These are phyloP conservation scores for Agastache rugosa DNA, from an alignment of 257 asterid species.

Conservation along the genomic window DNA sequence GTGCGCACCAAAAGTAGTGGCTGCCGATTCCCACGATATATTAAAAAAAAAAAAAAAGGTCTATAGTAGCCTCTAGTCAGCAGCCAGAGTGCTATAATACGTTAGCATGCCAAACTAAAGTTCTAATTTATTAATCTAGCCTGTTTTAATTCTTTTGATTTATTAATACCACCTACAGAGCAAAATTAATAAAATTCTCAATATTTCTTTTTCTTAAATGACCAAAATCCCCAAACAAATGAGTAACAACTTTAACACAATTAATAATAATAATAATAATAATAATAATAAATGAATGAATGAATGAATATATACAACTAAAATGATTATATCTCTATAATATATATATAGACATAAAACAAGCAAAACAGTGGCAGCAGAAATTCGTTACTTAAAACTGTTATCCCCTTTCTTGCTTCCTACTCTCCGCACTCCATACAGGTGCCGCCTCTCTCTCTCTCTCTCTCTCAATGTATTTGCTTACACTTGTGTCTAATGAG, in stretches of 20 bases:
- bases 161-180: too few relatives aligned
- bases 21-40: too few relatives aligned
- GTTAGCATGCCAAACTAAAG: neutral
- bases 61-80: neutral
- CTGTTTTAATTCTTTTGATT: neutral
- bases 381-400: slow-evolving; percentile 10
- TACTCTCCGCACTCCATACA: slow-evolving; percentile 22
- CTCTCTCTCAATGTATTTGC: neutral
- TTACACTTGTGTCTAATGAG: neutral
- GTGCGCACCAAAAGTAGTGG: too few relatives aligned
- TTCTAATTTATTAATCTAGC: neutral
- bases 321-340: too few relatives aligned
- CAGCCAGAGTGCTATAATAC: neutral
- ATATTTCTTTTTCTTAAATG: neutral
- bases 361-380: neutral
- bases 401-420: slow-evolving; percentile 14
- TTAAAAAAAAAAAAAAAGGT: too few relatives aligned
- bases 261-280: too few relatives aligned
- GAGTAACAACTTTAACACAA: neutral
- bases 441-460: slow-evolving; percentile 11
- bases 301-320: too few relatives aligned
- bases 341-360: too few relatives aligned
- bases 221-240: neutral
- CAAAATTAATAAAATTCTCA: neutral
- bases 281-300: too few relatives aligned